Evolutionary conservation across 371 early-diverging fungal genomes (phyloP).

Genomic region (Parasitella parasitica): DNA sequence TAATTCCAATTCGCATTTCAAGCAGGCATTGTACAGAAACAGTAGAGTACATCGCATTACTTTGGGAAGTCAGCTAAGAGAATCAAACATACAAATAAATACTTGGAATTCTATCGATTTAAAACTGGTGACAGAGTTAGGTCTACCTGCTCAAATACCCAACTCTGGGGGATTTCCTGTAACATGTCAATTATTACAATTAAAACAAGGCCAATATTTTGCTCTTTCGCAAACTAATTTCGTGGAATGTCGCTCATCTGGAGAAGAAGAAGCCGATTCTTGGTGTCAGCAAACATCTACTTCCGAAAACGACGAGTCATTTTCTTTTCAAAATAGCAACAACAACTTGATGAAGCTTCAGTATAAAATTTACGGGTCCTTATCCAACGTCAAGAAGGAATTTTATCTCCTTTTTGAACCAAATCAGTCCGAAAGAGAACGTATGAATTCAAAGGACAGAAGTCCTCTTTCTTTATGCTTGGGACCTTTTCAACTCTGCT

Average conservation of each 20-base stretch:
- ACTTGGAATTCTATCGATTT: background rate
- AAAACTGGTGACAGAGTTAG: slow-evolving; percentile 1
- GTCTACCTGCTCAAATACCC: background rate
- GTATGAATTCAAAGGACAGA: background rate
- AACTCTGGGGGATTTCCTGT: background rate
- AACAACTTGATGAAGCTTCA: background rate
- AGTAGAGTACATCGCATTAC: background rate
- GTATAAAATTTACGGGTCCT: background rate
- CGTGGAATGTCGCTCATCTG: background rate
- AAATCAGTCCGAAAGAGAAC: background rate
- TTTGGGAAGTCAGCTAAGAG: background rate
- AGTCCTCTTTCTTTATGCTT: background rate
- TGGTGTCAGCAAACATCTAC: background rate
- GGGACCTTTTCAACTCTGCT: slow-evolving; percentile 1
- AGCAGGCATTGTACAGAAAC: background rate
- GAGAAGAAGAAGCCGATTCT: background rate
- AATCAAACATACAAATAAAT: background rate
- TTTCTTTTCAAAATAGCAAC: background rate
- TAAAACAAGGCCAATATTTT: background rate
- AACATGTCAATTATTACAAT: background rate
- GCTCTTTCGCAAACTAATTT: background rate
- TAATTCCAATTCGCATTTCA: background rate
- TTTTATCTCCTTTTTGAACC: background rate
- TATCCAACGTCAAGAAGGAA: background rate
- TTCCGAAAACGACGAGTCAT: background rate